Conservation (phyloP, 352 stramenopile species). For the Aphanomyces stellatus region DNA sequence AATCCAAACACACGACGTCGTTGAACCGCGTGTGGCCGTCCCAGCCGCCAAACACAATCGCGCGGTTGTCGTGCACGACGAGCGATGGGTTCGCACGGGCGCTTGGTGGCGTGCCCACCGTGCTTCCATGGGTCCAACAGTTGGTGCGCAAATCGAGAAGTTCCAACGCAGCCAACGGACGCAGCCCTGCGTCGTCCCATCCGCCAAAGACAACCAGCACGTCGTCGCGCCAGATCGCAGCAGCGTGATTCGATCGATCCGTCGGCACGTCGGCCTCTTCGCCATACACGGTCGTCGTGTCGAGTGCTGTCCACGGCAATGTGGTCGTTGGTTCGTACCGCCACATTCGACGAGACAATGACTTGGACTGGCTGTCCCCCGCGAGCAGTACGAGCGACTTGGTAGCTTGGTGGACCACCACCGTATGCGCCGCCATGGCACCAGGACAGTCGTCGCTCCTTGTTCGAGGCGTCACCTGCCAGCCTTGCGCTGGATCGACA, state of each 20-base stretch:
- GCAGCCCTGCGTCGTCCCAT: conserved; percentile 89
- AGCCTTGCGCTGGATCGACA: background rate
- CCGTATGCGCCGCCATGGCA: background rate
- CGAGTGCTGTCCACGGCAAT: background rate
- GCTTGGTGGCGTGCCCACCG: conserved; percentile 73
- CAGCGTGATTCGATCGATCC: conserved; percentile 12
- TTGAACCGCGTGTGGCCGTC: conserved; percentile 87
- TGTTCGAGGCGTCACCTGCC: background rate
- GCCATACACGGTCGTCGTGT: conserved; percentile 10
- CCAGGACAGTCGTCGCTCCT: background rate
- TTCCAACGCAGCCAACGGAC: conserved; percentile 88
- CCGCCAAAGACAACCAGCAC: conserved; percentile 87
- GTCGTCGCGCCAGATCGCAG: conserved; percentile 43
- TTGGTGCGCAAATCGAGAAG: conserved; percentile 82
- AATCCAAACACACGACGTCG: conserved; percentile 93
- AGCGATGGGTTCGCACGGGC: conserved; percentile 92
- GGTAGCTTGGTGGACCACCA: background rate
- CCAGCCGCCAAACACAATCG: conserved; percentile 96
- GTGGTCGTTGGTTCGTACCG: too few relatives aligned
- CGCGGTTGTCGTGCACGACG: conserved; percentile 46
- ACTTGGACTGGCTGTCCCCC: too few relatives aligned
- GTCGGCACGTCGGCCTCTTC: conserved; percentile 14
- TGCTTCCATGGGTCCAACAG: conserved; percentile 63
- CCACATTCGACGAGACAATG: too few relatives aligned
- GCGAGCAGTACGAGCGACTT: too few relatives aligned